These are phyloP conservation scores for Dendrocalamus sinicus DNA, from an alignment of 176 grass and related monocot species.

Conservation along the genomic window DNA sequence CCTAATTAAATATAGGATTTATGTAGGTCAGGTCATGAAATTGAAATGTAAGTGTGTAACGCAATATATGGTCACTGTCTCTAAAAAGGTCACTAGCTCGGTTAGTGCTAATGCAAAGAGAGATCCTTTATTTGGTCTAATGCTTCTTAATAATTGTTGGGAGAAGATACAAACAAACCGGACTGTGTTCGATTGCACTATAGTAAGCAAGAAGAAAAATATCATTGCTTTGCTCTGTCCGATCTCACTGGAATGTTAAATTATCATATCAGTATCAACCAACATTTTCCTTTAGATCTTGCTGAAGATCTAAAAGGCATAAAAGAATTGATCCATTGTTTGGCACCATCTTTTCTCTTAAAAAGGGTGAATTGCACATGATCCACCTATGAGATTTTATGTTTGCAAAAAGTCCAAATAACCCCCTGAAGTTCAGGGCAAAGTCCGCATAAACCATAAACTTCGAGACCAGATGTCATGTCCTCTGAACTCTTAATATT, in stretches of 20 bases:
- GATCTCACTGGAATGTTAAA: constrained; percentile 29
- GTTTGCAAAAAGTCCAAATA: background rate
- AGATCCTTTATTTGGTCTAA: background rate
- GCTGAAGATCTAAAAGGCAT: background rate
- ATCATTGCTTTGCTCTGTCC: background rate
- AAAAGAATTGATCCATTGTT: background rate
- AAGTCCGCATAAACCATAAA: background rate
- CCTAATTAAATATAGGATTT: background rate
- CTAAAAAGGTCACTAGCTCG: constrained; percentile 21
- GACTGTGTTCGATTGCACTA: no score
- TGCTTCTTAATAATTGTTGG: background rate
- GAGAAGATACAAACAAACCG: background rate
- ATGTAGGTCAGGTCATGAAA: constrained; percentile 8
- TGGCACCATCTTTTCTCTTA: background rate
- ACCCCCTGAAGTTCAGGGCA: no score
- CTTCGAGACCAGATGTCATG: background rate
- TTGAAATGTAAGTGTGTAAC: constrained; percentile 15
- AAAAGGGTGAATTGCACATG: background rate
- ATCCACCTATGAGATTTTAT: background rate
- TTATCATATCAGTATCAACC: constrained; percentile 14
- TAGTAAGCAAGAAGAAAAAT: background rate
- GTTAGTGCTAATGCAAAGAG: background rate
- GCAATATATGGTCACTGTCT: constrained; percentile 35
- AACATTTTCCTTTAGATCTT: background rate
- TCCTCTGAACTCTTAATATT: no score